These are phyloP conservation scores for Pezicula carpinea DNA, from an alignment of 2,329 filamentous ascomycete genomes.

Conservation along the genomic window DNA sequence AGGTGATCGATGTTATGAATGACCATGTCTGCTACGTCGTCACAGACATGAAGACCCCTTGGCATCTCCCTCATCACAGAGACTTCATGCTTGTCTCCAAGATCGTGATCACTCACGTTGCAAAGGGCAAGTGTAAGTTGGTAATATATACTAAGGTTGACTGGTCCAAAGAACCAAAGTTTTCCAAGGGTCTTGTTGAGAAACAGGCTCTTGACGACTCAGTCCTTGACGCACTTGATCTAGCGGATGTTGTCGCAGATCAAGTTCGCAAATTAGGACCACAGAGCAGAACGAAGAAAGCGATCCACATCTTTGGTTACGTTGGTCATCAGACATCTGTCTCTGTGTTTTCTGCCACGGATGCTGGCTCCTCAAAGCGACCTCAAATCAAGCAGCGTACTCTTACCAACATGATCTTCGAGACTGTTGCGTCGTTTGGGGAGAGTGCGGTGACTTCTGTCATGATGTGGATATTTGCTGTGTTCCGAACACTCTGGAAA, in stretches of 20 bases:
- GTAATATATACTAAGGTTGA: constrained; percentile 84
- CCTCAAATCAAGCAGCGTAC: constrained; percentile 55
- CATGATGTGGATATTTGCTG: constrained; percentile 71
- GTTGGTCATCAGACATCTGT: constrained; percentile 65
- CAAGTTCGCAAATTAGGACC: constrained; percentile 71
- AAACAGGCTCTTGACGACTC: constrained; percentile 72
- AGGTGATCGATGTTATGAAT: constrained; percentile 78
- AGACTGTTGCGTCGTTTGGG: constrained; percentile 66
- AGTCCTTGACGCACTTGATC: constrained; percentile 65
- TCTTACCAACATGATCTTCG: constrained; percentile 65
- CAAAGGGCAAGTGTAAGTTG: constrained; percentile 89
- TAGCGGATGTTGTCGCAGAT: constrained; percentile 71
- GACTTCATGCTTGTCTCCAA: constrained; percentile 82
- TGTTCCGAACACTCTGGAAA: constrained; percentile 59
- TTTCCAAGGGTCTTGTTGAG: constrained; percentile 59
- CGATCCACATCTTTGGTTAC: constrained; percentile 74
- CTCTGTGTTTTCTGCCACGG: constrained; percentile 50
- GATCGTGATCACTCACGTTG: constrained; percentile 87
- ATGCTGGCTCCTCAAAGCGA: constrained; percentile 40
- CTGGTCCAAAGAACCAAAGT: constrained; percentile 66
- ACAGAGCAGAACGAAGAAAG: constrained; percentile 70
- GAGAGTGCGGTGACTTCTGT: constrained; percentile 72
- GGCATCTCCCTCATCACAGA: constrained; percentile 73
- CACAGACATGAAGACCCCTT: constrained; percentile 54
- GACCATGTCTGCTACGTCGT: constrained; percentile 69